Evolutionary conservation across 805 yeast genomes (phyloP), one percentile per base, ranked within the genome.

Genomic region (Starmera caribaea): DNA sequence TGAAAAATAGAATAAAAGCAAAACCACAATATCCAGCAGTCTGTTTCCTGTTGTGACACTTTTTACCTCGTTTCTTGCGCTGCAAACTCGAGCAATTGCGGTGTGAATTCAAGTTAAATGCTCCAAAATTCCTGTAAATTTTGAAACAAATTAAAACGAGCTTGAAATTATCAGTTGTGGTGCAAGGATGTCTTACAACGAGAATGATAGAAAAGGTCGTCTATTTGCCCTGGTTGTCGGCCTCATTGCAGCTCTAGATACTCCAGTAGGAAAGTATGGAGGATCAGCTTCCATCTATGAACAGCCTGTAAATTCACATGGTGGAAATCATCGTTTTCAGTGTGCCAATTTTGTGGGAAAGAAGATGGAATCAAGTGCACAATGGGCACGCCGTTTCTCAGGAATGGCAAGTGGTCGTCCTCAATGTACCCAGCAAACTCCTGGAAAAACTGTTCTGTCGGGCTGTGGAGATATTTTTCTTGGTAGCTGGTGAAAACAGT

Each of bases 351-450:
- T 0, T 45, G 37, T 0, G 82, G 82, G 50, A 76, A 75, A 8
- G 58, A 61, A 5, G 51, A 42, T 2, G 82, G 79, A n/a, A 76
- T 73, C 34, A 75, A 47, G 48, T 76, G 81, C 38, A 76, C 44
- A 1, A 71, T 58, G 0, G 72, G 71, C 1, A 73, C 69, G 0
- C 75, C 76, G 5, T 59, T 53, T 12, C 54, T 50, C 31, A 65
- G 49, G 49, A 71, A 76, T 1, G 81, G 81, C 3, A 69, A 45
- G 46, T 76, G 82, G 44, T 76, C 82, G 50, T 76, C 82, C 16
- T 58, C 68, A 11, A 66, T 49, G 16, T 36, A 35, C 1, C 53
- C 54, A 15, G 34, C 33, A 37, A 37, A 45, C 21, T 47, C 48
- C 12, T 37, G 15, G 3, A 12, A 15, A 17, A 50, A 48, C 2